Base-by-base conservation (phyloP, 164 flowering plant genomes). In the Berberis thunbergii region DNA sequence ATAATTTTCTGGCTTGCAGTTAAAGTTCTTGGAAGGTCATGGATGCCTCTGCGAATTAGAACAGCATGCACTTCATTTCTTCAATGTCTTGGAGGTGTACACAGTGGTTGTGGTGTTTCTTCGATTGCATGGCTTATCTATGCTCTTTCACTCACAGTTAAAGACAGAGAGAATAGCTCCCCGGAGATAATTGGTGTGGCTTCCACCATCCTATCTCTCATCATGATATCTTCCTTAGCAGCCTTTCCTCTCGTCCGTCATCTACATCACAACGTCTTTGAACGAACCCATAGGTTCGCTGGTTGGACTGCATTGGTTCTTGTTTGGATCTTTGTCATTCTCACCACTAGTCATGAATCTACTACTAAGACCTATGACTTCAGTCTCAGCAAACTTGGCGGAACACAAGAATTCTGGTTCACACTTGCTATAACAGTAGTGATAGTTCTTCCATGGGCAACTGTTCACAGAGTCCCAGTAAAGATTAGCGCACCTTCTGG, bases 231-330 rank as follows among this genome's bases (percentile, higher is more conserved):
- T 41, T 70, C 74, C 39, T 54, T 77, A 8, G 84, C 81, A 2
- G 83, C 89, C 2, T 82, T 84, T 65, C 89, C 89, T 11, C 80
- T 84, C 1, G 74, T 84, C 54, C 85, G 82, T 45, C 89, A 84
- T 69, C 76, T 79, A 49, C 86, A 84, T 53, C 86, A 80, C 73
- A 82, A 84, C 59, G 73, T 82, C 6, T 84, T 84, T 61, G 89
- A 84, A 49, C 64, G 81, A 12, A 77, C 69, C 42, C 89, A 84
- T 61, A 77, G 89, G 0, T 78, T 81, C n/a, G 75, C 82, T 0
- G 86, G 85, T 1, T 83, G 89, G 85, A 54, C 78, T 0, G 70
- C 81, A 6, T 80, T 86, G 1, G 71, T 41, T 9, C 86, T 84
- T 5, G 68, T 84, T 41, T 84, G 86, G 92, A 26, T 26, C 44